These are phyloP conservation scores for Trypanosoma congolense DNA, from an alignment of 208 protist genomes.

Conservation along the genomic window DNA sequence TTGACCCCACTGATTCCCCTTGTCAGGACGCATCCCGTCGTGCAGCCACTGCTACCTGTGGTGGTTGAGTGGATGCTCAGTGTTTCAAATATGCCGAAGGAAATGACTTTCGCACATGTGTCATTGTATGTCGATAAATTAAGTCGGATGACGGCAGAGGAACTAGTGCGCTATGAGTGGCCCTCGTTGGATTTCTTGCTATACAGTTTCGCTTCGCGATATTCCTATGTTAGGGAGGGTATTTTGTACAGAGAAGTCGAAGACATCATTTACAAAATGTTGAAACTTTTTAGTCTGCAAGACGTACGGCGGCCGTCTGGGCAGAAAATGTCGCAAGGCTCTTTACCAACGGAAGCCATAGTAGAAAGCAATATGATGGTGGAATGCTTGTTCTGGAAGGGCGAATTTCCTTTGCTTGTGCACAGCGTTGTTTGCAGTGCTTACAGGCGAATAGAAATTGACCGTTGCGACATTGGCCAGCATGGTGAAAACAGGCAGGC, in stretches of 20 bases:
- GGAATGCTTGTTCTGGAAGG: slow-evolving; percentile 42
- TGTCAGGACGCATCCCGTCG: slow-evolving; percentile 25
- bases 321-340: background rate
- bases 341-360: background rate
- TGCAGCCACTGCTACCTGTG: slow-evolving; percentile 36
- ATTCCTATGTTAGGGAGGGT: slow-evolving; percentile 3
- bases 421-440: slow-evolving; percentile 28
- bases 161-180: slow-evolving; percentile 3
- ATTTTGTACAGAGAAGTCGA: slow-evolving; percentile 1
- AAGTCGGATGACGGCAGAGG: background rate
- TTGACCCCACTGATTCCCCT: slow-evolving; percentile 14
- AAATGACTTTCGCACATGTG: slow-evolving; percentile 39
- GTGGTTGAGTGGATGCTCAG: slow-evolving; percentile 53
- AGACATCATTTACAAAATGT: slow-evolving; percentile 13
- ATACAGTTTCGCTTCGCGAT: slow-evolving; percentile 14
- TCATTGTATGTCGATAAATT: slow-evolving; percentile 11
- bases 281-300: slow-evolving; percentile 1
- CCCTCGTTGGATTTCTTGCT: slow-evolving; percentile 28
- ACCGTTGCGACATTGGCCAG: background rate
- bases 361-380: slow-evolving; percentile 5
- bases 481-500: background rate
- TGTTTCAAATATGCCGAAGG: slow-evolving; percentile 30
- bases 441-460: slow-evolving; percentile 1
- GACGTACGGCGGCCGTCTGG: background rate
- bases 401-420: slow-evolving; percentile 31